Conservation (phyloP, 345 rosid species). For the Lepidium africanum region DNA sequence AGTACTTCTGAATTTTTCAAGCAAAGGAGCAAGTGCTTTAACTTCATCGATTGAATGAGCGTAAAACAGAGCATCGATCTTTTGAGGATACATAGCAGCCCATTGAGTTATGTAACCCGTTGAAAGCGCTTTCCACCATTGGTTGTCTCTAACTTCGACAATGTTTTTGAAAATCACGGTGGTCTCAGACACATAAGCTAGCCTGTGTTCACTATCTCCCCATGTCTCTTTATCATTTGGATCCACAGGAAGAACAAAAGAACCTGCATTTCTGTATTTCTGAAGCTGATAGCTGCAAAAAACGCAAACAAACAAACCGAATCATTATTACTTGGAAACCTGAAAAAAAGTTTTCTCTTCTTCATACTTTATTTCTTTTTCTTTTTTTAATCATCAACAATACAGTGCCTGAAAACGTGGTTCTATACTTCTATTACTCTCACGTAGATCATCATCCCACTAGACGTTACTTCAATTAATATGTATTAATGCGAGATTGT, state of each 20-base stretch:
- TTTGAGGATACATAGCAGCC: conserved; percentile 97
- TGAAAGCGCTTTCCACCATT: conserved; percentile 93
- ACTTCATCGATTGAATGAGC: conserved; percentile 85
- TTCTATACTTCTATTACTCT: background rate
- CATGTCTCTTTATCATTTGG: conserved; percentile 84
- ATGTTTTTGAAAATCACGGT: conserved; percentile 93
- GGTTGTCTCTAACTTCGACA: conserved; percentile 89
- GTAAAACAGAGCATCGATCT: conserved; percentile 83
- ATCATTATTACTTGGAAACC: background rate
- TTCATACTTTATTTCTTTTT: background rate
- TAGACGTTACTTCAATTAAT: conserved; percentile 15
- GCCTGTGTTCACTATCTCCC: conserved; percentile 98
- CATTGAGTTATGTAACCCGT: conserved; percentile 89
- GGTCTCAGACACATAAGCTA: conserved; percentile 92
- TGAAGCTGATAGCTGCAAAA: conserved; percentile 91
- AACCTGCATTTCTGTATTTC: conserved; percentile 84
- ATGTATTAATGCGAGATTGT: background rate
- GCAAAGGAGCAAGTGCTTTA: conserved; percentile 59
- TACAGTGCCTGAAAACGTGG: conserved; percentile 12
- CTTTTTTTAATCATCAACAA: background rate
- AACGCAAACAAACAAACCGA: background rate
- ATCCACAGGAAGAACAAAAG: conserved; percentile 89
- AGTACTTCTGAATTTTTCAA: conserved; percentile 75
- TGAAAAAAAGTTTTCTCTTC: background rate
- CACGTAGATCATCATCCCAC: conserved; percentile 15